phyloP scores from a whole-genome alignment of 257 asterid species.

The Haberlea rhodopensis region DNA sequence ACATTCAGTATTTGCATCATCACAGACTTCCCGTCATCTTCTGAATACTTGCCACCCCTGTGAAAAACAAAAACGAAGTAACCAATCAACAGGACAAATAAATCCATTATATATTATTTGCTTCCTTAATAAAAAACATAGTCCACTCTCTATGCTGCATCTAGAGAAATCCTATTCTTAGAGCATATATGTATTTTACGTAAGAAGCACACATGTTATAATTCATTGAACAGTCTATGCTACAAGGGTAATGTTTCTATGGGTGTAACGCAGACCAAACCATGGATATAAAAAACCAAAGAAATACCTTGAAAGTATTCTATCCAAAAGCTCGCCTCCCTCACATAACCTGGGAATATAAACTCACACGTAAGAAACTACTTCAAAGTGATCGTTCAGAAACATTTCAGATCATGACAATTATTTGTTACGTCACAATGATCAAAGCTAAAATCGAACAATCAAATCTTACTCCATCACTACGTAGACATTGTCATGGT shows the following conservation, averaged over 20 bases:
- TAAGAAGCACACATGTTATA: not conserved
- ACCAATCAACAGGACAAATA: not conserved
- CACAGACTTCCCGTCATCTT: constrained; percentile 54
- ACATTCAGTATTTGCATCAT: constrained; percentile 50
- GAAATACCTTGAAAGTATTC: constrained; percentile 53
- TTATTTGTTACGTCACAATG: too few species aligned
- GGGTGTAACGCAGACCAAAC: not conserved
- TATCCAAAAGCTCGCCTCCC: constrained; percentile 68
- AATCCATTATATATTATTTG: not conserved
- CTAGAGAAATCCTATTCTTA: not conserved
- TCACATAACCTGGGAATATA: constrained; percentile 52
- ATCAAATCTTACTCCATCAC: constrained; percentile 62
- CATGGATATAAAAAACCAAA: not conserved
- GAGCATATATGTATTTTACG: not conserved
- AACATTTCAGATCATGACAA: not conserved
- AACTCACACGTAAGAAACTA: not conserved
- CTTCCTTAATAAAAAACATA: not conserved
- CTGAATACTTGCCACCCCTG: constrained; percentile 60
- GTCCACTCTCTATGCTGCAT: not conserved
- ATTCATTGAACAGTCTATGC: not conserved
- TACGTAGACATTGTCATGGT: constrained; percentile 51
- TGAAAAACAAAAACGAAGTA: constrained; percentile 9
- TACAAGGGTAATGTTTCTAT: not conserved
- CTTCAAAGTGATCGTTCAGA: not conserved
- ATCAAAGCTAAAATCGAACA: constrained; percentile 1